Percentiles rank a stretch among this genome's conserved stretches.
Evolutionary conservation across 805 yeast genomes (phyloP).

Genomic region (Kazachstania bromeliacearum): DNA sequence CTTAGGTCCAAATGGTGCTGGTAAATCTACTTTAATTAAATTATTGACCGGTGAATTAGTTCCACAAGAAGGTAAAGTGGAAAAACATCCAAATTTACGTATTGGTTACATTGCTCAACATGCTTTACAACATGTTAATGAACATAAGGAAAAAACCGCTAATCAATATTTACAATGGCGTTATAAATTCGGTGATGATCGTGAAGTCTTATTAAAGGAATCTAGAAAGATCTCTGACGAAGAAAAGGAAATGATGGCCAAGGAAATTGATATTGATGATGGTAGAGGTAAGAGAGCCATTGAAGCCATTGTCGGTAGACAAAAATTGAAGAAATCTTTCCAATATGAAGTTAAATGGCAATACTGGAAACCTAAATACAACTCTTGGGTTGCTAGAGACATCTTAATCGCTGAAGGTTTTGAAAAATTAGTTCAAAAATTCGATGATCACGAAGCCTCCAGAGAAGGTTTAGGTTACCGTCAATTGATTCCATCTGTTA

Average conservation of each 20-base stretch:
- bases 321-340: slow-evolving; percentile 90
- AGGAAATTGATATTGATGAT: slow-evolving; percentile 71
- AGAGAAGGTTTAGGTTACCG: slow-evolving; percentile 99
- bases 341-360: slow-evolving; percentile 96
- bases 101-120: slow-evolving; percentile 98
- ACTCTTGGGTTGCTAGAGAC: slow-evolving; percentile 89
- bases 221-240: slow-evolving; percentile 77
- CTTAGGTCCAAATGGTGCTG: slow-evolving; percentile 98
- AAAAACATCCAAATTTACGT: slow-evolving; percentile 96
- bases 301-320: slow-evolving; percentile 96
- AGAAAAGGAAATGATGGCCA: slow-evolving; percentile 61
- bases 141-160: slow-evolving; percentile 95
- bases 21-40: slow-evolving; percentile 92
- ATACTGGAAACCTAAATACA: slow-evolving; percentile 82
- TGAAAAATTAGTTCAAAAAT: slow-evolving; percentile 84
- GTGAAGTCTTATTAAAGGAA: slow-evolving; percentile 90
- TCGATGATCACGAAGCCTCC: slow-evolving; percentile 97
- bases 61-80: slow-evolving; percentile 82
- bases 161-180: slow-evolving; percentile 98
- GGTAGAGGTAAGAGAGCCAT: slow-evolving; percentile 82
- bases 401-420: slow-evolving; percentile 73
- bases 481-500: slow-evolving; percentile 83
- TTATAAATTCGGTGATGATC: slow-evolving; percentile 94
- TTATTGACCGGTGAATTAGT: slow-evolving; percentile 84
- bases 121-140: slow-evolving; percentile 93